Evolutionary conservation across 345 rosid species (phyloP).

Genomic region (Psidium guajava): DNA sequence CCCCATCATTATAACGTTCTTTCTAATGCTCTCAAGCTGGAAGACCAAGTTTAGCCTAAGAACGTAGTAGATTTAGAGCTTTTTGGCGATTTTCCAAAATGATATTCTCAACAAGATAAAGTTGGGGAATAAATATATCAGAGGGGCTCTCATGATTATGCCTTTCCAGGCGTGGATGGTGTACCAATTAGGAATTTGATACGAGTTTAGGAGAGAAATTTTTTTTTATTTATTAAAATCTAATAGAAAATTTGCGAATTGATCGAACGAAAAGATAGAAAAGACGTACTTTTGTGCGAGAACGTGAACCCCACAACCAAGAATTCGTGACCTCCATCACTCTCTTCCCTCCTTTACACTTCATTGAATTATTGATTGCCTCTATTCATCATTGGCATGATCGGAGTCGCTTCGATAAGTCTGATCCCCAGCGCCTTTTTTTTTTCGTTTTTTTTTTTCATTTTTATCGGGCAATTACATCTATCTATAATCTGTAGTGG

Average conservation of each 20-base stretch:
- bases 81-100: background rate
- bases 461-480: background rate
- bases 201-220: background rate
- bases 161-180: background rate
- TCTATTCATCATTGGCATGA: background rate
- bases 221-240: too few relatives aligned
- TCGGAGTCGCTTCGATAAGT: background rate
- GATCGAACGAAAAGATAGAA: background rate
- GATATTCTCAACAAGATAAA: background rate
- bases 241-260: background rate
- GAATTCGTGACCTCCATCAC: background rate
- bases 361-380: background rate
- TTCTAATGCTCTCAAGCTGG: background rate
- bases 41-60: background rate
- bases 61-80: background rate
- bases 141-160: background rate
- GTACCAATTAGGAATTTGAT: background rate
- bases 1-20: background rate
- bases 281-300: background rate
- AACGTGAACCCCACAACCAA: background rate
- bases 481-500: background rate
- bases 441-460: background rate
- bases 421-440: background rate
- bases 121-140: background rate
- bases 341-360: background rate